Base-by-base conservation (phyloP, 371 early-diverging fungal species). In the Actinomortierella wolfii region DNA sequence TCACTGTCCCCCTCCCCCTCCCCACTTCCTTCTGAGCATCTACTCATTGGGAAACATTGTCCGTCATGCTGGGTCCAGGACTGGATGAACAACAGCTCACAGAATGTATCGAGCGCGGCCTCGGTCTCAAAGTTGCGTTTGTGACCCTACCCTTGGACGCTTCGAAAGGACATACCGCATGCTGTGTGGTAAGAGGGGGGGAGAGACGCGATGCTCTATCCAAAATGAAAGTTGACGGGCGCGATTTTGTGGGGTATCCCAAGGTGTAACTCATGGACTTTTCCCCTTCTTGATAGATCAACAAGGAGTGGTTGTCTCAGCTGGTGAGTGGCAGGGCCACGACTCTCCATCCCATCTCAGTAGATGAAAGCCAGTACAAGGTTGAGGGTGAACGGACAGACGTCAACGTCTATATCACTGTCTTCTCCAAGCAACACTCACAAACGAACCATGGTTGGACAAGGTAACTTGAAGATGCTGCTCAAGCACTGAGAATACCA, bases 111-210 rank as follows among this genome's bases (percentile, higher is more conserved):
- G 74, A 78, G 20, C 65, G 77, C 55, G 86, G 86, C 60, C 74
- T 87, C 25, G 74, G 79, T 40, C 81, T 87, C 34, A 80, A 86
- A 52, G 79, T 87, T 23, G 87, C 86, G 6, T 87, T 87, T 74
- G 84, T 86, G 9, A 83, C 81, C 56, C 82, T 85, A 45, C 79
- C 87, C 1, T 77, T 78, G 23, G 85, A 81, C 29, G 77, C 80
- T 29, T 59, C 76, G 28, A 62, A 77, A 15, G 83, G 86, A 6
- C 79, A 82, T 39, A 81, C 82, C 24, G 86, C 84, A 9, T 87
- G 87, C 61, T 85, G 86, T 64, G 84, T 87, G 68, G 86, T 86
- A 85, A 57, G 61, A 55, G 25, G 52, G 40, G 18, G 8, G 21
- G 25, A 11, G 20, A 11, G 15, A 14, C 2, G 40, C 40, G 3